Percentiles rank a stretch among this genome's conserved stretches.
Evolutionary conservation across 495 filamentous ascomycete species (phyloP).

Genomic region (Aspergillus bridgeri): DNA sequence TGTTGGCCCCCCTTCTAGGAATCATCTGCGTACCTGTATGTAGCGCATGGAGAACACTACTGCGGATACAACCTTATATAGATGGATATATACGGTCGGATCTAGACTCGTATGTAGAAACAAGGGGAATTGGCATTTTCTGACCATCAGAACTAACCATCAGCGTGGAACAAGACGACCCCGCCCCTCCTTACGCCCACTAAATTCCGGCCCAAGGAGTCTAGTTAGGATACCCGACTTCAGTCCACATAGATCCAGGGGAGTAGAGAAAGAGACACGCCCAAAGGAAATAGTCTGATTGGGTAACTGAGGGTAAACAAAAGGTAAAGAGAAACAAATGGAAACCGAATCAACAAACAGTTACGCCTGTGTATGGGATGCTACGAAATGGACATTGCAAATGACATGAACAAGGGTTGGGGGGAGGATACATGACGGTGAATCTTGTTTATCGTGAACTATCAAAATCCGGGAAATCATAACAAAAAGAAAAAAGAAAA

Average conservation of each 20-base stretch:
- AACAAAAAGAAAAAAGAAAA: conserved; percentile 7
- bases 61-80: too few relatives aligned
- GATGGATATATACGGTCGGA: too few relatives aligned
- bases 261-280: conserved; percentile 4
- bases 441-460: conserved; percentile 54
- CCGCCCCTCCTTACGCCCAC: background rate
- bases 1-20: too few relatives aligned
- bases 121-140: conserved; percentile 13
- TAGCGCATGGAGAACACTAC: too few relatives aligned
- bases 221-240: background rate
- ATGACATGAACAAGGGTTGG: conserved; percentile 15
- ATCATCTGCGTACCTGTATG: too few relatives aligned
- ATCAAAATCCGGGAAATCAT: conserved; percentile 26
- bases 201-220: background rate
- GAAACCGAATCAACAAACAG: conserved; percentile 37
- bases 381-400: conserved; percentile 17
- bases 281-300: conserved; percentile 1
- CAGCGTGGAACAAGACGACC: conserved; percentile 3
- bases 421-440: conserved; percentile 56
- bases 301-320: background rate
- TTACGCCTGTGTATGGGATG: conserved; percentile 49
- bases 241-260: background rate
- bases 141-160: conserved; percentile 13
- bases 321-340: conserved; percentile 5
- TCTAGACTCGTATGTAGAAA: too few relatives aligned